Evolutionary conservation across 129 eudicot species (phyloP), one percentile per base, ranked within the genome.

Genomic region (Chrysanthemum seticuspe): DNA sequence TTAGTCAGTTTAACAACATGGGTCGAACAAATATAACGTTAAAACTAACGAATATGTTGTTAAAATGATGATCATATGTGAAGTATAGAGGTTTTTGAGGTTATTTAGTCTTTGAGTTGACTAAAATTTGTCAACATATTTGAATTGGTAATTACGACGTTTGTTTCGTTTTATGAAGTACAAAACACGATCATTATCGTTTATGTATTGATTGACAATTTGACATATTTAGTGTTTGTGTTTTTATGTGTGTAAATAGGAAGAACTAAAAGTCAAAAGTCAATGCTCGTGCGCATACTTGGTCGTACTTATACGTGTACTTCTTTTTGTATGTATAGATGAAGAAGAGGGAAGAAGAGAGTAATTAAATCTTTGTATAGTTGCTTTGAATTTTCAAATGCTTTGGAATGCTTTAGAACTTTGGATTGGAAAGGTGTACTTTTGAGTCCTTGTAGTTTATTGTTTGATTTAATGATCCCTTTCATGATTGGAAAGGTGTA

Each of bases 201-300:
- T 61, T 40, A 40, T 40, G 1, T 40, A 40, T 40, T 40, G 47
- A 27, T 62, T 68, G 51, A 23, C 25, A 23, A 23, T 23, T 23
- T 23, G 25, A 59, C 63, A 51, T 70, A 53, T 53, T 13, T 53
- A 21, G 10, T 25, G 8, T 5, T 61, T 29, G 36, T 16, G 19
- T 61, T 0, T 5, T 7, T 29, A 10, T 44, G 61, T 62, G 72
- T 78, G 82, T 62, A 54, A 78, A 49, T 56, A 21, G 21, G 11
- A 78, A 65, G 82, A 72, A 72, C 60, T 31, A 78, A 78, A 78
- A 65, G 77, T 78, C 77, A 65, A 78, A 78, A 57, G 78, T 78
- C 78, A 78, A 78, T 78, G 12, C 82, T 78, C 78, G 73, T 78
- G 82, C 60, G 78, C 69, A 65, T 57, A 65, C 82, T 72, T 13